Base-by-base conservation (phyloP, 2,329 filamentous ascomycete species). In the Pyrenochaeta sp. region DNA sequence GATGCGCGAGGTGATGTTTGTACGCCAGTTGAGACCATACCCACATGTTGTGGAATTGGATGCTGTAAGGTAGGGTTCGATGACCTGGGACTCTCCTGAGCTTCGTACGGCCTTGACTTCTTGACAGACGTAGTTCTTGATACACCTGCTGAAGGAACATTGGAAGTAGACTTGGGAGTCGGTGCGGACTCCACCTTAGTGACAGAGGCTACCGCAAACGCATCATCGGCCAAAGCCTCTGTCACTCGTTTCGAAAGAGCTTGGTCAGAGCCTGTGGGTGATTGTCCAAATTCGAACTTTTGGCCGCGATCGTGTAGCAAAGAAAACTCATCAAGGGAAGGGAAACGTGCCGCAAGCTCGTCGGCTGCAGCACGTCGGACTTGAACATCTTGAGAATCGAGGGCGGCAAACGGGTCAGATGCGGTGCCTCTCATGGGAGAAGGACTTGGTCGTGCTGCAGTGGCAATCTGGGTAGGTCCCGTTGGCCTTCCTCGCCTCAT, bases 291-390 rank as follows among this genome's bases (percentile, higher is more conserved):
- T 41, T 93, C 86, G 60, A 96, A 96, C 47, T 90, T 92, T 48
- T 83, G 75, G 3, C 89, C 88, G 50, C 89, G 83, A 51, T 97
- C 91, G 58, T 96, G 90, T 30, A 96, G 76, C 13, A 99, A 77
- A 3, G 93, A 87, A 65, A 99, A 99, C 58, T 97, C 90, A 61
- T 97, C 92, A 17, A 99, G 78, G 5, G 90, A 92, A 0, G 94
- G 94, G 58, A 96, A 99, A 38, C 88, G 83, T 19, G 84, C 81
- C 0, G 93, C 90, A 18, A 96, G 76, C 63, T 97, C 93, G 56
- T 97, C 94, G 2, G 79, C 77, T 15, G 82, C 79, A 6, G 75
- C 75, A 17, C 74, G 69, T 42, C 77, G 62, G 4, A 75, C 71
- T 61, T 55, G 77, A 55, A 51, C 71, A 22, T 80, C 75, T 43